Base-by-base conservation (phyloP, 1,139 yeast genomes). In the Scheffersomyces lignicola region DNA sequence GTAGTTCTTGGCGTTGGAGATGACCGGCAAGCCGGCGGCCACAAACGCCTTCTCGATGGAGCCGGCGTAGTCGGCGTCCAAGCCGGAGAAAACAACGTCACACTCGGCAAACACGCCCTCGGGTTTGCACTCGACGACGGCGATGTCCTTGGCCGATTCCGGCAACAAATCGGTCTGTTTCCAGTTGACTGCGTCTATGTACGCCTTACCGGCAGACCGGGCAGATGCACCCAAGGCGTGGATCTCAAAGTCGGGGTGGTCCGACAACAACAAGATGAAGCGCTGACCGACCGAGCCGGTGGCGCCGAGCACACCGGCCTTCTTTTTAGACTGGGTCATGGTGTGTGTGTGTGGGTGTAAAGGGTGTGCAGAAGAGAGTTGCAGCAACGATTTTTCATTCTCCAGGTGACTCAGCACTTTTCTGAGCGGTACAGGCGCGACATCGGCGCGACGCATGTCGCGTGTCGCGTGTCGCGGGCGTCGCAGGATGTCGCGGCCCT, bases 211-310 rank as follows among this genome's bases (percentile, higher is more conserved):
- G 12, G 97, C 96, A 14, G 97, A 88, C 57, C 97, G 80, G 22
- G 87, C 58, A 15, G 97, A 88, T 5, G 99, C 99, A 43, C 98
- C 98, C 43, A 92, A 72, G 5, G 80, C 94, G 41, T 78, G 75
- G 38, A 92, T 65, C 58, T 87, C 89, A 53, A 94, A 89, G 43
- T 88, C 88, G 22, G 97, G 97, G 58, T 92, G 97, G 43, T 85
- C 68, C 2, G 90, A 78, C 45, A 92, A 73, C 37, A 92, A 73
- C 38, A 90, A 72, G 45, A 92, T 90, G 58, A 92, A 92, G 52
- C 98, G 77, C 65, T 92, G 99, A 36, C 99, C 99, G 31, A 92
- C 99, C 28, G 96, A 83, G 34, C 97, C 98, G 15, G 97, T 90
- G 49, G 97, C 97, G 36, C 98, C 98, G 46, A 92, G 73, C 51